phyloP scores from a whole-genome alignment of 176 grass and related monocot species.

The Melocanna baccifera region DNA sequence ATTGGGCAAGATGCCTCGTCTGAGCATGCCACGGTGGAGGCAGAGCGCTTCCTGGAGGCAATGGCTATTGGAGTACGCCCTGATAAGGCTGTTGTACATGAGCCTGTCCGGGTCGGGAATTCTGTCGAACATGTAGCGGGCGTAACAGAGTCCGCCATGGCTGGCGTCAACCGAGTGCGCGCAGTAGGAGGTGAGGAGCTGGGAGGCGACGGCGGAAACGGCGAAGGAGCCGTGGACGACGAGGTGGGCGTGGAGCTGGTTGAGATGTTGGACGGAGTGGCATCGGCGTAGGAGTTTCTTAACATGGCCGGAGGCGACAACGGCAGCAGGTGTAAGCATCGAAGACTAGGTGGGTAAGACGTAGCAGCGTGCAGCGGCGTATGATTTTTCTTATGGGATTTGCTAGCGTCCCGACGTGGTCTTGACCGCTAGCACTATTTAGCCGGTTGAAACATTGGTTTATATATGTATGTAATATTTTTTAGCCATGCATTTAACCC shows the following conservation, averaged over 20 bases:
- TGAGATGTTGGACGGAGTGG: slow-evolving; percentile 28
- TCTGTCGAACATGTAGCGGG: slow-evolving; percentile 32
- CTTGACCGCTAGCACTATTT: no score
- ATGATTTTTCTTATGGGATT: no score
- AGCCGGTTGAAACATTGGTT: no score
- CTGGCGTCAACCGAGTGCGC: neutral
- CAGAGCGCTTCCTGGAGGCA: slow-evolving; percentile 8
- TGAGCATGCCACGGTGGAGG: slow-evolving; percentile 16
- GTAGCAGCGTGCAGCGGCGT: no score
- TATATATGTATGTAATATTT: no score
- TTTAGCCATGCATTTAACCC: no score
- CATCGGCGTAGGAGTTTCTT: slow-evolving; percentile 18
- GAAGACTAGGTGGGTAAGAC: neutral
- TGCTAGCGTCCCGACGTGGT: no score
- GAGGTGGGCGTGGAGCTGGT: slow-evolving; percentile 42
- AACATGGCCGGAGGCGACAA: neutral
- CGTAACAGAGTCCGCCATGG: neutral
- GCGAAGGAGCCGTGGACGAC: neutral
- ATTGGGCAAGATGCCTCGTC: slow-evolving; percentile 30
- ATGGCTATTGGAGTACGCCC: slow-evolving; percentile 12
- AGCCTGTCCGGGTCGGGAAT: slow-evolving; percentile 30
- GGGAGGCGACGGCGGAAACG: neutral
- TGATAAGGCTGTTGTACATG: slow-evolving; percentile 28
- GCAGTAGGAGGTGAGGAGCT: slow-evolving; percentile 39
- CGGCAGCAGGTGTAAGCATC: slow-evolving; percentile 6